A percentile compares a stretch with the other conserved stretches of the same genome.
phyloP scores from a whole-genome alignment of 2,329 filamentous ascomycete genomes.

The Bipolaris victoriae region DNA sequence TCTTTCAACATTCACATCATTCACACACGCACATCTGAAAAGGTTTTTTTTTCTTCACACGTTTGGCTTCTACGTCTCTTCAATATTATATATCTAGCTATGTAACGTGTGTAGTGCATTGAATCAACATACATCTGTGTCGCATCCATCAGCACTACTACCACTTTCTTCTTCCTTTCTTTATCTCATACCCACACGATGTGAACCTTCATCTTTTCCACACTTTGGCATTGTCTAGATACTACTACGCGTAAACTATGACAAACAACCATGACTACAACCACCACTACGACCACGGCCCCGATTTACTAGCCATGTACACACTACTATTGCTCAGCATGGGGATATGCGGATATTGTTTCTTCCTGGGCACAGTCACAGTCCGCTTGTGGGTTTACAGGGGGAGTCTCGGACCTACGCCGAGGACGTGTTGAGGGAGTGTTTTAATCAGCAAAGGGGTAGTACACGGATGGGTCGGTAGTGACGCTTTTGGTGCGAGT shows the following conservation, averaged over 20 bases:
- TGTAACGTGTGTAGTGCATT: too few species aligned
- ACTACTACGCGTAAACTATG: not conserved
- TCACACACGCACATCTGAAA: too few species aligned
- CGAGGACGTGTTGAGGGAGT: constrained; percentile 20
- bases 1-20: too few species aligned
- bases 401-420: constrained; percentile 27
- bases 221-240: not conserved
- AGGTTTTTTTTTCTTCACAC: too few species aligned
- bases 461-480: too few species aligned
- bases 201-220: not conserved
- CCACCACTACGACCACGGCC: not conserved
- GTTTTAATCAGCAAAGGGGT: too few species aligned
- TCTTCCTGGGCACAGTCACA: constrained; percentile 26
- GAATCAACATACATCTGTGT: too few species aligned
- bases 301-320: constrained; percentile 15
- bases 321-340: constrained; percentile 24
- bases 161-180: too few species aligned
- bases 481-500: not conserved
- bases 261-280: not conserved
- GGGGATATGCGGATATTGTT: constrained; percentile 28
- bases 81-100: too few species aligned
- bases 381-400: constrained; percentile 37
- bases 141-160: too few species aligned
- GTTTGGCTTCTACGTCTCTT: too few species aligned
- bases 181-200: too few species aligned